A percentile compares a stretch with the other conserved stretches of the same genome.
Evolutionary conservation across 2,329 filamentous ascomycete genomes (phyloP).

Genomic region (Fusarium pseudonygamai): DNA sequence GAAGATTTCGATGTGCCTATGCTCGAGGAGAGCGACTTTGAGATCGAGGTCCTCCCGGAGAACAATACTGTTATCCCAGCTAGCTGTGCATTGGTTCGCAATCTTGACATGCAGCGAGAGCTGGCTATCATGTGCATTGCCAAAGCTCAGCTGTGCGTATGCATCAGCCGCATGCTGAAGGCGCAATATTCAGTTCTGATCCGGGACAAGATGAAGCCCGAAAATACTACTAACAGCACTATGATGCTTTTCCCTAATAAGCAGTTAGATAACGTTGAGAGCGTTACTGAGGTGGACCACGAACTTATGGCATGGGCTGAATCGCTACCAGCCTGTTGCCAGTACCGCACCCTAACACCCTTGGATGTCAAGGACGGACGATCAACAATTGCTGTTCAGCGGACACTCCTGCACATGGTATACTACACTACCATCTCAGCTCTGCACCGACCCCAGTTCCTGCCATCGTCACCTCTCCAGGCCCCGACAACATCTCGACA

Average conservation of each 20-base stretch:
- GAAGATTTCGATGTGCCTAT: constrained; percentile 95
- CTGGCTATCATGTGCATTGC: constrained; percentile 90
- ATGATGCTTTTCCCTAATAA: constrained; percentile 96
- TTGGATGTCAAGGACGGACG: constrained; percentile 68
- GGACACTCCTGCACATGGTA: constrained; percentile 90
- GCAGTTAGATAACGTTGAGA: constrained; percentile 80
- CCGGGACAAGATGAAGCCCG: constrained; percentile 81
- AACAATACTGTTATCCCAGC: constrained; percentile 73
- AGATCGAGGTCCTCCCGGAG: constrained; percentile 74
- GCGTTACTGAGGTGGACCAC: constrained; percentile 80
- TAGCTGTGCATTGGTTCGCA: constrained; percentile 76
- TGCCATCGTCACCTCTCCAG: constrained; percentile 73
- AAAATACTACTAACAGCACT: constrained; percentile 76
- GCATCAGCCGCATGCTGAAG: constrained; percentile 88
- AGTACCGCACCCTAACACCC: constrained; percentile 67
- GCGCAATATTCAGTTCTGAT: constrained; percentile 93
- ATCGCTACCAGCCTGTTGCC: constrained; percentile 75
- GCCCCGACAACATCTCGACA: constrained; percentile 67
- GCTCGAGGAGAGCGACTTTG: constrained; percentile 86
- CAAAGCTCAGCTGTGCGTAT: constrained; percentile 88
- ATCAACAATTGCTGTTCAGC: constrained; percentile 73
- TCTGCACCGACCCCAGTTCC: constrained; percentile 88
- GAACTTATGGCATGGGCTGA: constrained; percentile 82
- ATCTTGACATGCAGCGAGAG: constrained; percentile 77
- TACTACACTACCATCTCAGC: constrained; percentile 93